Evolutionary conservation across 371 early-diverging fungal genomes (phyloP).

Genomic region (Mucor mucedo): DNA sequence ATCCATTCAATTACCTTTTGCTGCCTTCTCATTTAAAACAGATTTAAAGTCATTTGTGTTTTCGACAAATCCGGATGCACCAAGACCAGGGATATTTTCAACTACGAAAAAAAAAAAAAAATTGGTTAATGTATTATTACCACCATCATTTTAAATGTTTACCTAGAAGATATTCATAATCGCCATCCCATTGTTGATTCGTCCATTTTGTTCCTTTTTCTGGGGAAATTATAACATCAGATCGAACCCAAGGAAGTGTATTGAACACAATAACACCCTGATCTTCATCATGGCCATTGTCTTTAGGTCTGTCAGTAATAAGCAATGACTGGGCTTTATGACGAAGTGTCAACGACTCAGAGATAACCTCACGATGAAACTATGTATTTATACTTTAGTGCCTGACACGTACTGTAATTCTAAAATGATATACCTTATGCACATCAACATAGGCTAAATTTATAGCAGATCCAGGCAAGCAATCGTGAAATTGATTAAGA

Average conservation of each 20-base stretch:
- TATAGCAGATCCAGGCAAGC: conserved; percentile 93
- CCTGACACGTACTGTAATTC: not conserved
- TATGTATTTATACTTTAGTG: conserved; percentile 6
- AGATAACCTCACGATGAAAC: conserved; percentile 51
- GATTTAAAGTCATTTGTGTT: conserved; percentile 9
- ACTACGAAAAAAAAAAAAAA: conserved; percentile 19
- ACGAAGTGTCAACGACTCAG: conserved; percentile 35
- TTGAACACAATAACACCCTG: conserved; percentile 74
- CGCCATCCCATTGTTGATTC: conserved; percentile 50
- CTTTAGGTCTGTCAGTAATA: conserved; percentile 8
- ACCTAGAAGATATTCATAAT: conserved; percentile 56
- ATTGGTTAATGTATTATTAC: not conserved
- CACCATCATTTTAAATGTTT: conserved; percentile 4
- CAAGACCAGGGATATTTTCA: conserved; percentile 39
- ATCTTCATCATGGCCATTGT: not conserved
- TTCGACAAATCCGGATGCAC: conserved; percentile 32
- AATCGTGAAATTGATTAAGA: conserved; percentile 97
- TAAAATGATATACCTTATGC: conserved; percentile 49
- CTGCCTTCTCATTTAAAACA: conserved; percentile 16
- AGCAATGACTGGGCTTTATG: conserved; percentile 39
- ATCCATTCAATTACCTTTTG: conserved; percentile 22
- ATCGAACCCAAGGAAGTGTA: conserved; percentile 80
- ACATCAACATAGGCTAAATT: conserved; percentile 90
- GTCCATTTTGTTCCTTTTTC: conserved; percentile 32
- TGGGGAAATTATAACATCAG: conserved; percentile 72